A percentile compares a stretch with the other conserved stretches of the same genome.
phyloP scores from a whole-genome alignment of 1,139 yeast genomes.

The Yarrowia galli region DNA sequence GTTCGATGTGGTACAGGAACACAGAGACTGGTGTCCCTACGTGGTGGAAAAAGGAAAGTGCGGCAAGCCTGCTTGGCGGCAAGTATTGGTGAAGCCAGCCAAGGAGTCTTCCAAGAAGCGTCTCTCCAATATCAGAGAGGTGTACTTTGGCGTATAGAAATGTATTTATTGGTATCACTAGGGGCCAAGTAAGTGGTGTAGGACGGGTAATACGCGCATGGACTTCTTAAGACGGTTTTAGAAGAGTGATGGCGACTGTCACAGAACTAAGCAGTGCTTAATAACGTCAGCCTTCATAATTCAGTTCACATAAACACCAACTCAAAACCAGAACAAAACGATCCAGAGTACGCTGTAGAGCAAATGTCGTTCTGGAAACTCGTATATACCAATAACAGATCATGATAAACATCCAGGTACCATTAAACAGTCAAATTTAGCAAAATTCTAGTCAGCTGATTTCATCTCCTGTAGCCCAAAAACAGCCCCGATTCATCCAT shows the following conservation, averaged over 20 bases:
- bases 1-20: constrained; percentile 28
- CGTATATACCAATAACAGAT: not conserved
- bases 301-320: too few species aligned
- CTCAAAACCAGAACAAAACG: too few species aligned
- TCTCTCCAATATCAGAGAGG: constrained; percentile 23
- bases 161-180: not conserved
- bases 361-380: not conserved
- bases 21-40: constrained; percentile 37
- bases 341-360: not conserved
- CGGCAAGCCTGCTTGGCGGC: constrained; percentile 18
- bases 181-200: not conserved
- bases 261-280: too few species aligned
- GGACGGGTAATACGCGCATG: too few species aligned
- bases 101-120: constrained; percentile 24
- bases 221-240: too few species aligned
- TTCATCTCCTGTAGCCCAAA: not conserved
- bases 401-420: too few species aligned
- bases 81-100: not conserved
- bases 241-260: too few species aligned
- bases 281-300: too few species aligned
- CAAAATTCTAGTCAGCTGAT: not conserved
- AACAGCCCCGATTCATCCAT: not conserved
- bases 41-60: constrained; percentile 27
- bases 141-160: constrained; percentile 17
- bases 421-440: not conserved